Conservation (phyloP, 78 protist species). For the Thecamonas trahens region DNA sequence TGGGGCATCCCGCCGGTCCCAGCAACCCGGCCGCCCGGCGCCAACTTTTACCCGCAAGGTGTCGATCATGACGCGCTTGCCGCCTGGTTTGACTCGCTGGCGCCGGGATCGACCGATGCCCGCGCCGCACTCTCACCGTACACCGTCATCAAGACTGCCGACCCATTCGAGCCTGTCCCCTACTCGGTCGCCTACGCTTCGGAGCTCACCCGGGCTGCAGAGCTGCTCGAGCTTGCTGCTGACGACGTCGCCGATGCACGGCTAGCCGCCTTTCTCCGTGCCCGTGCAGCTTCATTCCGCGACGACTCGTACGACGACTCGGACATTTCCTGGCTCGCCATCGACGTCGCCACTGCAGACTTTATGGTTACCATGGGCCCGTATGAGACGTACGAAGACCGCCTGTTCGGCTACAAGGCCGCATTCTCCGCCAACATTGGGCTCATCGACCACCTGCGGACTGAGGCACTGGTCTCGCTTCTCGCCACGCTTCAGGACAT, state of each 20-base stretch:
- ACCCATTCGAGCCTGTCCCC: too few species aligned
- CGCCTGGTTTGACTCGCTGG: too few species aligned
- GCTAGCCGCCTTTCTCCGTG: conserved; percentile 4
- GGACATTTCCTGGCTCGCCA: conserved; percentile 6
- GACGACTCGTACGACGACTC: conserved; percentile 1
- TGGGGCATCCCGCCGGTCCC: too few species aligned
- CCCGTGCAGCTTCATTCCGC: conserved; percentile 4
- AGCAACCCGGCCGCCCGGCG: too few species aligned
- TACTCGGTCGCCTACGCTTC: too few species aligned
- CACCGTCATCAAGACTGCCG: too few species aligned
- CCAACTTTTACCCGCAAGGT: too few species aligned
- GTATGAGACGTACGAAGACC: conserved; percentile 30
- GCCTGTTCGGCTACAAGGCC: conserved; percentile 22
- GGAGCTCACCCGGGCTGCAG: too few species aligned
- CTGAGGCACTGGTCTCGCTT: not conserved
- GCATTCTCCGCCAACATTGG: conserved; percentile 16
- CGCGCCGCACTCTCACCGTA: too few species aligned
- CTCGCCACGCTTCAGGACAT: not conserved
- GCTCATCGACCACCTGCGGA: conserved; percentile 4
- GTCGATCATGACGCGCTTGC: too few species aligned
- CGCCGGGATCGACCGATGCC: too few species aligned
- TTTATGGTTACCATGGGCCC: conserved; percentile 20
- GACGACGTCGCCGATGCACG: not conserved
- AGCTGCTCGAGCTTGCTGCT: too few species aligned
- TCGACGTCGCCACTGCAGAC: conserved; percentile 1